Percentiles rank a stretch among this genome's conserved stretches.
Evolutionary conservation across 108 stramenopile species (phyloP).

Genomic region (Conticribra weissflogii): DNA sequence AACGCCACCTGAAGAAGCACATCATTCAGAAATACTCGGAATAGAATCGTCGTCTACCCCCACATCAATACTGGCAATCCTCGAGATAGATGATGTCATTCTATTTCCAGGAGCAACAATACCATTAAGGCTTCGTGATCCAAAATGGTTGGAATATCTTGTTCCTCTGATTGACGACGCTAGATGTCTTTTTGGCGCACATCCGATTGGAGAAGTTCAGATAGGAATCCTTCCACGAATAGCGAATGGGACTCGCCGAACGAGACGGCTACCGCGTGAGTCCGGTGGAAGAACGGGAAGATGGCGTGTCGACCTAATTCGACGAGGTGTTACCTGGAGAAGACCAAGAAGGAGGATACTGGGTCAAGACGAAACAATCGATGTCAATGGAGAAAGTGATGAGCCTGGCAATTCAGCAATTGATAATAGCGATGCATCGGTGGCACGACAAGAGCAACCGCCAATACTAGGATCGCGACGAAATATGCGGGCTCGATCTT

Average conservation of each 20-base stretch:
- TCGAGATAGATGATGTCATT: slow-evolving; percentile 74
- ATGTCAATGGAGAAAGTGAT: neutral
- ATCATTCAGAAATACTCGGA: neutral
- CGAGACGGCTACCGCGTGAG: slow-evolving; percentile 20
- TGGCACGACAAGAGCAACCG: slow-evolving; percentile 7
- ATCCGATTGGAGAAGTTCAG: slow-evolving; percentile 31
- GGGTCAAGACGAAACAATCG: neutral
- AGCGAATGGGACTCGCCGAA: slow-evolving; percentile 21
- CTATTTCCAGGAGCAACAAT: slow-evolving; percentile 74
- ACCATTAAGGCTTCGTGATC: slow-evolving; percentile 64
- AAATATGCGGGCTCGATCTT: neutral
- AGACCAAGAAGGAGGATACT: slow-evolving; percentile 22
- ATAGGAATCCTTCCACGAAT: slow-evolving; percentile 47
- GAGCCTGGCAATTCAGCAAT: neutral
- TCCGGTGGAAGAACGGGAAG: slow-evolving; percentile 32
- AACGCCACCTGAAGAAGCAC: neutral
- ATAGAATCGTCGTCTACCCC: slow-evolving; percentile 8
- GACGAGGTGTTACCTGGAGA: slow-evolving; percentile 27
- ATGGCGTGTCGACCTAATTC: slow-evolving; percentile 44
- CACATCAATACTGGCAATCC: slow-evolving; percentile 43
- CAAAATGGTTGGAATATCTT: slow-evolving; percentile 63
- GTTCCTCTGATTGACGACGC: slow-evolving; percentile 63
- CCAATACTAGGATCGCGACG: too few relatives aligned
- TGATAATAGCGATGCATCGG: neutral
- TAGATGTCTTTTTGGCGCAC: slow-evolving; percentile 45